Base-by-base conservation (phyloP, 345 rosid species). In the Physaria fendleri region DNA sequence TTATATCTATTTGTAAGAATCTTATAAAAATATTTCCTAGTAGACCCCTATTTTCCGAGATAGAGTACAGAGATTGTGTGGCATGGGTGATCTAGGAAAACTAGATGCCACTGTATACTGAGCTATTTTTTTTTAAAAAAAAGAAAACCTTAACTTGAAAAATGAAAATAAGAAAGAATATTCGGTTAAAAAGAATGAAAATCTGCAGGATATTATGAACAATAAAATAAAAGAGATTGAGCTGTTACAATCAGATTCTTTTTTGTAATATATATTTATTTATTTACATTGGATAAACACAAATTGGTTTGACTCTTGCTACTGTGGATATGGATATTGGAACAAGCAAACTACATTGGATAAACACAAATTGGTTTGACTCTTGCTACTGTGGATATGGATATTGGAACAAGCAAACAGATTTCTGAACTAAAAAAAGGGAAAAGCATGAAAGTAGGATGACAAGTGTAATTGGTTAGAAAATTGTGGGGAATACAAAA, bases 21-120 rank as follows among this genome's bases (percentile, higher is more conserved):
- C 8, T 59, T 49, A 38, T 62, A 57, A 38, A 24, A 18, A 48
- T 37, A 33, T 16, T 25, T 47, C 1, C 9, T 35, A 22, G 29
- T 60, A 6, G 43, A 27, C 56, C 50, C 27, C 37, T 46, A 25
- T 20, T 61, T 47, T 48, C 46, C 34, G 40, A 21, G 30, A 18
- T 47, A 60, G 56, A 23, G 44, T 59, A 4, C 33, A 33, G 24
- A 14, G 17, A 33, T 6, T 10, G 28, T 33, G 24, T 45, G 53
- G 64, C 43, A 18, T 12, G 8, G 28, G 33, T 21, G 42, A 23
- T 43, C 41, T 35, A 48, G 38, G 46, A 46, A 61, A 61, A 48
- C 66, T 47, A 48, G 17, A 46, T 59, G 15, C 52, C 6, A 28
- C 17, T 59, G 2, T 32, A 14, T 21, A 21, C 15, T 43, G 9